Evolutionary conservation across 139 green algal genomes (phyloP), one percentile per base, ranked within the genome.

Genomic region (Chlorokybus atmophyticus): DNA sequence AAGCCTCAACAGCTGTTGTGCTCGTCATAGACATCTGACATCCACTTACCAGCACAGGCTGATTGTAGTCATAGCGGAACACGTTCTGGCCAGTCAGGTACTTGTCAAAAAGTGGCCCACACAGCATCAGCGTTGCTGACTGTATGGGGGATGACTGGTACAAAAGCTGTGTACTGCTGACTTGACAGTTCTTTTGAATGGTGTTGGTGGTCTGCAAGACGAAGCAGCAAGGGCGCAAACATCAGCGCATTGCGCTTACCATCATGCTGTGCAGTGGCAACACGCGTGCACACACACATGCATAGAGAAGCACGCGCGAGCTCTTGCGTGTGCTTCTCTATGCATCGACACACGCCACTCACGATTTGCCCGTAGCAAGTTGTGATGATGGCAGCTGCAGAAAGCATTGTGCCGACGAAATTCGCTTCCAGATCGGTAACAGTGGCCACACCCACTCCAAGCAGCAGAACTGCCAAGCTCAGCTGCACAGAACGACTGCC

Each of bases 401-500:
- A 57, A 17, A 79, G 29, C 2, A 67, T 30, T 3, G 38, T 67
- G 26, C 71, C 71, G 4, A 74, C 7, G 23, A 69, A 60, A 51
- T 79, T 79, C 14, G 76, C 52, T 50, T 79, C 41, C 32, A 79
- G 29, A 31, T 79, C 71, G 21, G 71, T 79, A 3, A 79, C 67
- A 2, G 71, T 79, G 14, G 68, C 61, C 29, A 76, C 66, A 30
- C 67, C 71, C 19, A 79, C 63, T 2, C 63, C 63, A 19, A 52
- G n/a, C 2, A 71, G 35, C 31, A 75, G 60, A 19, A 74, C n/a
- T 2, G 28, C 4, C 3, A 77, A 38, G 7, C 56, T 23, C 6
- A 28, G 2, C 59, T 77, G 60, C n/a, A 77, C 51, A 2, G 27
- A 8, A 6, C 8, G 4, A 32, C 65, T 70, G 44, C 14, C 52